Evolutionary conservation across 495 filamentous ascomycete genomes (phyloP), one percentile per base, ranked within the genome.

Genomic region (Penicillium verhagenii): DNA sequence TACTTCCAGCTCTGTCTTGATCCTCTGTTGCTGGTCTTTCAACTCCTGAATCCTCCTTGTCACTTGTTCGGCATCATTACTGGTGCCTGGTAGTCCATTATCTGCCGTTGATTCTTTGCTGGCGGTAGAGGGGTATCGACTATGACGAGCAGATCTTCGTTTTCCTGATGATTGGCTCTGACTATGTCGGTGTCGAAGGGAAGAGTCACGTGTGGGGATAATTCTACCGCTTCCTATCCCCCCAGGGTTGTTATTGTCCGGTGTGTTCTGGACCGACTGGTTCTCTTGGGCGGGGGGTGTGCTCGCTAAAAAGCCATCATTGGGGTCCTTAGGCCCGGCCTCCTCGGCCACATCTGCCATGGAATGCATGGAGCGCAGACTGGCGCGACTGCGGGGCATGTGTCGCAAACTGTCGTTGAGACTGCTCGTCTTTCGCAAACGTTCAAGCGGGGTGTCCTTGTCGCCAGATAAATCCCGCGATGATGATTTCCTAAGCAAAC

Each of bases 151-250:
- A 24, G 74, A 68, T 53, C 63, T 66, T 28, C 59, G 66, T 24
- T 68, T 68, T 50, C 66, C 73, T 6, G 66, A 69, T 20, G 70
- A 72, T 39, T 68, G 69, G 24, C 68, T 78, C 37, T 68, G 69
- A 24, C 68, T 78, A 56, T 87, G 59, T 23, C 62, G 52, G 39
- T 66, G 87, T 37, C 86, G 75, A 35, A 90, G 63, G 6, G 86
- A 89, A 1, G 86, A 90, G 45, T 89, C 86, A 50, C 86, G 76
- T 4, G 79, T 74, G 5, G 87, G 87, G 44, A 91, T 88, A 9
- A 79, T 56, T 67, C 79, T 45, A 7, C 77, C 76, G 47, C 73
- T 78, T 50, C 76, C 75, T 47, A 78, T 74, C 1, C 72, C 72
- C 16, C 76, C 75, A 2, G 72, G 77, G 23, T 67, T 73, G 25